Percentiles rank a stretch among this genome's conserved stretches.
phyloP scores from a whole-genome alignment of 352 stramenopile genomes.

The Pythium insidiosum region DNA sequence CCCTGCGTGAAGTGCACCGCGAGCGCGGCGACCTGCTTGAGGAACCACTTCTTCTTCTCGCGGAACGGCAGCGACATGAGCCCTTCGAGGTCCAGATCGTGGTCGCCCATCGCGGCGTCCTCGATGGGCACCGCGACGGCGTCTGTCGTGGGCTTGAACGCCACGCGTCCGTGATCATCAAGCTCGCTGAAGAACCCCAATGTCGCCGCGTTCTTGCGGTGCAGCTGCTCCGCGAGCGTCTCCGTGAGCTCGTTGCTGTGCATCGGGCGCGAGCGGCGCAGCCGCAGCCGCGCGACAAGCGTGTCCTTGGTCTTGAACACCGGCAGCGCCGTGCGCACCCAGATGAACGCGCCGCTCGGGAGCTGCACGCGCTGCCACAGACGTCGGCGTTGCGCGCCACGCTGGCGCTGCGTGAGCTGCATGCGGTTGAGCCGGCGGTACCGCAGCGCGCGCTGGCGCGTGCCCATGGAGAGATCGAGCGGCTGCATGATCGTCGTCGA shows the following conservation, averaged over 20 bases:
- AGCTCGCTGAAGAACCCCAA: conserved; percentile 27
- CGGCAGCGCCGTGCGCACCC: conserved; percentile 22
- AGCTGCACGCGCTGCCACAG: conserved; percentile 33
- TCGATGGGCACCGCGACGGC: conserved; percentile 10
- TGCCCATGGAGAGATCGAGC: conserved; percentile 14
- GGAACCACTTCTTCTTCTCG: conserved; percentile 43
- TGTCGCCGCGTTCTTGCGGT: conserved; percentile 32
- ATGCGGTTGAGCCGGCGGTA: conserved; percentile 32
- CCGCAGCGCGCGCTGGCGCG: conserved; percentile 25
- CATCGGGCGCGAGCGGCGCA: conserved; percentile 10
- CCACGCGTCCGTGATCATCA: conserved; percentile 14
- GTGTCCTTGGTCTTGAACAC: conserved; percentile 15
- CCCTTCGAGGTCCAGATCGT: conserved; percentile 23
- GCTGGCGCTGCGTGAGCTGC: conserved; percentile 32
- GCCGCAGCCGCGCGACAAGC: conserved; percentile 16
- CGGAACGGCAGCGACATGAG: conserved; percentile 34
- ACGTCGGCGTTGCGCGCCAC: conserved; percentile 21
- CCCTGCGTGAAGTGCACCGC: conserved; percentile 52
- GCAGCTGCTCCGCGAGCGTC: conserved; percentile 26
- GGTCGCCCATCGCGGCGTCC: conserved; percentile 4
- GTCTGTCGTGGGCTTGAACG: conserved; percentile 18
- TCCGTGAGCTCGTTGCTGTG: conserved; percentile 8
- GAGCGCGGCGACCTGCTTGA: conserved; percentile 50
- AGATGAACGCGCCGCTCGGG: conserved; percentile 25
- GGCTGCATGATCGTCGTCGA: conserved; percentile 1